phyloP scores from a whole-genome alignment of 768 basidiomycete species.

The Hortiboletus flavorubellus region DNA sequence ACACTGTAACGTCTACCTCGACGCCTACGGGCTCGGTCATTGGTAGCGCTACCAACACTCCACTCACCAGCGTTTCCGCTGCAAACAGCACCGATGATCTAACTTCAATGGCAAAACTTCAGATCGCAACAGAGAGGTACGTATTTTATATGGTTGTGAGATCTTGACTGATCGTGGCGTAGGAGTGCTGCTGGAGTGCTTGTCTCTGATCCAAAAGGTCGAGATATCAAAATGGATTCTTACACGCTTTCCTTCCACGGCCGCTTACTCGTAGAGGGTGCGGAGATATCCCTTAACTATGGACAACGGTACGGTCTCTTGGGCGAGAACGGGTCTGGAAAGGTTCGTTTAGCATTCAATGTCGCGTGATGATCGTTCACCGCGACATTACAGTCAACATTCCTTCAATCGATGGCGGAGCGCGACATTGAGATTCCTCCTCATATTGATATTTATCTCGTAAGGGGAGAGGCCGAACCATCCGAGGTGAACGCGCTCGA shows the following conservation, averaged over 20 bases:
- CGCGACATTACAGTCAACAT: constrained; percentile 67
- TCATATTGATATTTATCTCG: constrained; percentile 98
- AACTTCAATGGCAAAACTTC: constrained; percentile 82
- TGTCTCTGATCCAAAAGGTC: constrained; percentile 85
- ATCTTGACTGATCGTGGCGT: constrained; percentile 9
- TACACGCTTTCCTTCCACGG: constrained; percentile 98
- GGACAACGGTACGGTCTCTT: constrained; percentile 93
- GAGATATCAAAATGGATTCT: constrained; percentile 96
- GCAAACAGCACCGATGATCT: constrained; percentile 80
- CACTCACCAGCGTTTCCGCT: constrained; percentile 79
- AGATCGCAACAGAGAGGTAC: constrained; percentile 86
- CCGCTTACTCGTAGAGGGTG: constrained; percentile 66
- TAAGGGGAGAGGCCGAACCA: constrained; percentile 93
- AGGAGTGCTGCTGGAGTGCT: constrained; percentile 92
- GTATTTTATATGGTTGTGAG: constrained; percentile 1
- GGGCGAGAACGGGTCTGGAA: constrained; percentile 98
- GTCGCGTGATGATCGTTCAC: constrained; percentile 6
- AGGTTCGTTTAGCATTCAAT: constrained; percentile 50
- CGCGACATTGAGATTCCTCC: constrained; percentile 92
- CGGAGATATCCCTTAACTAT: constrained; percentile 78
- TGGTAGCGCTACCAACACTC: constrained; percentile 68
- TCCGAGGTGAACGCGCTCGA: constrained; percentile 95
- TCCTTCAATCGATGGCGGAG: constrained; percentile 92
- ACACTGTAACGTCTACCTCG: constrained; percentile 47
- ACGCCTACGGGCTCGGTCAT: constrained; percentile 63